Evolutionary conservation across 371 early-diverging fungal species (phyloP).

Genomic region (Cokeromyces recurvatus): DNA sequence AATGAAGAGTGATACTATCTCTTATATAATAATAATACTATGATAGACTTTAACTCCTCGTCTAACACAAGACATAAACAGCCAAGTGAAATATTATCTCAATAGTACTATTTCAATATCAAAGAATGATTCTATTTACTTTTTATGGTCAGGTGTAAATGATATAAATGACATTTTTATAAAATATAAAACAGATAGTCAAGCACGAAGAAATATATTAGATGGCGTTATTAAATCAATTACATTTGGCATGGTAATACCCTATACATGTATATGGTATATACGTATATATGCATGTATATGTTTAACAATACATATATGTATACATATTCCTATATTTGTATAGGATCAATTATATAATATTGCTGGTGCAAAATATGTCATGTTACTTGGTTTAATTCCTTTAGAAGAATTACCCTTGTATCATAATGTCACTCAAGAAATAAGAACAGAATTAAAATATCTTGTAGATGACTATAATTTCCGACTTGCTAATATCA

Average conservation of each 20-base stretch:
- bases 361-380: slow-evolving; percentile 2
- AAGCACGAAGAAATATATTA: background rate
- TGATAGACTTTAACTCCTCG: slow-evolving; percentile 1
- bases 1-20: no score
- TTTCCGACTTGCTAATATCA: no score
- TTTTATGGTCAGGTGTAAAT: slow-evolving; percentile 16
- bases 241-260: background rate
- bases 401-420: slow-evolving; percentile 7
- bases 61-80: slow-evolving; percentile 3
- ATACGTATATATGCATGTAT: no score
- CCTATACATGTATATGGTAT: background rate
- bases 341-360: background rate
- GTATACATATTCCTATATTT: no score
- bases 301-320: no score
- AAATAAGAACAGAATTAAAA: background rate
- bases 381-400: slow-evolving; percentile 7
- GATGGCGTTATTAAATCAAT: background rate
- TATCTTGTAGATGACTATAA: slow-evolving; percentile 4
- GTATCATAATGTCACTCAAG: background rate
- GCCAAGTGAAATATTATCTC: slow-evolving; percentile 3
- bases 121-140: background rate
- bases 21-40: background rate
- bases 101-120: background rate
- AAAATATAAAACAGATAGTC: background rate
- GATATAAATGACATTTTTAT: slow-evolving; percentile 9